Evolutionary conservation across 164 flowering plant species (phyloP), one percentile per base, ranked within the genome.

Genomic region (Akebia trifoliata): DNA sequence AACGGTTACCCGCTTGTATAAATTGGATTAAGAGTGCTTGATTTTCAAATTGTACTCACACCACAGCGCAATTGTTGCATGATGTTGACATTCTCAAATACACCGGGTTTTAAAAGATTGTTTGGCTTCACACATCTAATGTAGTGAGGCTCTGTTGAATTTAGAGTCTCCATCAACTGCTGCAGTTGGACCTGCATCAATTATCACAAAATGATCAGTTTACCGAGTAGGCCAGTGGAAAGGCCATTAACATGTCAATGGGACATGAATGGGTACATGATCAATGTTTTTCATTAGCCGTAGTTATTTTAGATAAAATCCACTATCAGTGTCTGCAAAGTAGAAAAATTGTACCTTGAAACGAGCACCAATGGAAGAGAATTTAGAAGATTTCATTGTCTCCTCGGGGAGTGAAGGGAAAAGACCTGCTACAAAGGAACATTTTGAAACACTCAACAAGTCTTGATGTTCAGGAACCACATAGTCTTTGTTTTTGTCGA

Each of bases 401-500:
- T 84, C 91, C 65, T 80, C 90, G 24, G 78, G 66, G 20, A 77
- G 40, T 18, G 74, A 74, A 71, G 92, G 95, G 61, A 90, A 87
- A 52, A 90, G 86, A 50, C 78, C 72, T 55, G 85, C 79, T 52
- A 87, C 87, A 72, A 90, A 90, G 48, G 81, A 50, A 60, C 97
- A 90, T 66, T 72, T 75, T 52, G 97, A 87, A 77, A 83, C 72
- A 77, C 77, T 68, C 69, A 90, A 74, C 80, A 87, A 64, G 59
- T 79, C 87, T 67, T 85, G 97, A 81, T 90, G 88, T 66, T 90
- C 95, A 53, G 83, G 73, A 72, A 85, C 95, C 36, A 85, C 82
- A 70, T 90, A 90, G 65, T 90, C 95, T 73, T 90, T 90, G 71
- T 90, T 90, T 78, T 87, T 87, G 76, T 90, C 97, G 46, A 90